Percentiles rank a stretch among this genome's conserved stretches.
Evolutionary conservation across 768 basidiomycete species (phyloP).

Genomic region (Tricholoma hemisulphureum): DNA sequence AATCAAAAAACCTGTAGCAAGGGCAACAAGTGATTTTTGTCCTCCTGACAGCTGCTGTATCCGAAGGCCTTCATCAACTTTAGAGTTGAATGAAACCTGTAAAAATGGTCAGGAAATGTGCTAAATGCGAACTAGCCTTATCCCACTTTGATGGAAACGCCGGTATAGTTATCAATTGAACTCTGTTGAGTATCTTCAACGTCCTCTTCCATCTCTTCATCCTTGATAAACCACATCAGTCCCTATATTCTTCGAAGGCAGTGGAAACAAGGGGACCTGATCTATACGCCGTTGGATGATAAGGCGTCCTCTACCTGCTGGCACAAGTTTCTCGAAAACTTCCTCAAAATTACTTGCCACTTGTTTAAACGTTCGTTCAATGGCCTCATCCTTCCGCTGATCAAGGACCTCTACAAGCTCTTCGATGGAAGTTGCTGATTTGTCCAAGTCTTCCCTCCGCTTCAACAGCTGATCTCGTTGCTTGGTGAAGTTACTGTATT

Average conservation of each 20-base stretch:
- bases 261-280: slow-evolving; percentile 48
- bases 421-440: slow-evolving; percentile 84
- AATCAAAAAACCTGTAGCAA: slow-evolving; percentile 70
- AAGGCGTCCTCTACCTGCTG: slow-evolving; percentile 85
- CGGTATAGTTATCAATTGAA: slow-evolving; percentile 90
- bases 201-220: slow-evolving; percentile 74
- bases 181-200: slow-evolving; percentile 71
- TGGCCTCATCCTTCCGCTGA: slow-evolving; percentile 97
- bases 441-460: slow-evolving; percentile 89
- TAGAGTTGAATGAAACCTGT: slow-evolving; percentile 98
- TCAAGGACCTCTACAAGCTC: slow-evolving; percentile 93
- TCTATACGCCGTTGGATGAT: slow-evolving; percentile 93
- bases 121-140: background rate
- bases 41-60: slow-evolving; percentile 98
- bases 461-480: slow-evolving; percentile 89
- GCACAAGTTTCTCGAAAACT: slow-evolving; percentile 94
- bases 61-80: slow-evolving; percentile 92
- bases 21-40: slow-evolving; percentile 94
- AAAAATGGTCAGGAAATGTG: slow-evolving; percentile 1
- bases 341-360: slow-evolving; percentile 97
- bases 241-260: background rate
- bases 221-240: slow-evolving; percentile 38
- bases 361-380: slow-evolving; percentile 97
- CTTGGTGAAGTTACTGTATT: slow-evolving; percentile 97
- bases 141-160: slow-evolving; percentile 87